Evolutionary conservation across 345 rosid genomes (phyloP).

Genomic region (Bruguiera parviflora): DNA sequence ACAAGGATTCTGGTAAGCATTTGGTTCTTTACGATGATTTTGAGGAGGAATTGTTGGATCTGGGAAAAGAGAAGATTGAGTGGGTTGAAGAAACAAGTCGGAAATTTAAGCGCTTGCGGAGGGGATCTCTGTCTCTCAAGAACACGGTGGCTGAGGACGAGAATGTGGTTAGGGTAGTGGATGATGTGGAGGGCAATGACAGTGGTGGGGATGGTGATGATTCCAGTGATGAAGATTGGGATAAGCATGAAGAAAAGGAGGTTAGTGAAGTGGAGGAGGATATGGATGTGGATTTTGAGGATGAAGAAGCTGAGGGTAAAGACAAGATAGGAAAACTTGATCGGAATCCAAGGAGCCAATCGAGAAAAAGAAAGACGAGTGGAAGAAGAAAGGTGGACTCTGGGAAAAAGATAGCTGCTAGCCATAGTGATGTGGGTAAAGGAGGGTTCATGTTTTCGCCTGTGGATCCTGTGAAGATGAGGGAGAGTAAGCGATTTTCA

Average conservation of each 20-base stretch:
- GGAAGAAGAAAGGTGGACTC: conserved; percentile 30
- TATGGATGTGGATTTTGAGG: conserved; percentile 57
- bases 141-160: conserved; percentile 48
- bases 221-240: conserved; percentile 87
- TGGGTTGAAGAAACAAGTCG: conserved; percentile 49
- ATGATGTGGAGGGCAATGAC: conserved; percentile 22
- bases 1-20: conserved; percentile 57
- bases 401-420: conserved; percentile 40
- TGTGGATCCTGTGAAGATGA: conserved; percentile 35
- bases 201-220: conserved; percentile 38
- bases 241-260: conserved; percentile 41
- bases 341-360: conserved; percentile 21
- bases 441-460: conserved; percentile 35
- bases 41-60: conserved; percentile 84
- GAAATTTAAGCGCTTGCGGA: conserved; percentile 59
- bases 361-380: conserved; percentile 45
- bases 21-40: conserved; percentile 69
- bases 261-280: conserved; percentile 46
- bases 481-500: conserved; percentile 38
- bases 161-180: conserved; percentile 34
- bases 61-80: conserved; percentile 80
- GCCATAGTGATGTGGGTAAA: conserved; percentile 18
- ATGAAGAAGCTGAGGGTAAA: conserved; percentile 34
- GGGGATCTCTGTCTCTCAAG: conserved; percentile 46
- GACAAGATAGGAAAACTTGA: conserved; percentile 23